phyloP scores from a whole-genome alignment of 192 early-diverging fungal genomes.

The Mortierella hygrophila region DNA sequence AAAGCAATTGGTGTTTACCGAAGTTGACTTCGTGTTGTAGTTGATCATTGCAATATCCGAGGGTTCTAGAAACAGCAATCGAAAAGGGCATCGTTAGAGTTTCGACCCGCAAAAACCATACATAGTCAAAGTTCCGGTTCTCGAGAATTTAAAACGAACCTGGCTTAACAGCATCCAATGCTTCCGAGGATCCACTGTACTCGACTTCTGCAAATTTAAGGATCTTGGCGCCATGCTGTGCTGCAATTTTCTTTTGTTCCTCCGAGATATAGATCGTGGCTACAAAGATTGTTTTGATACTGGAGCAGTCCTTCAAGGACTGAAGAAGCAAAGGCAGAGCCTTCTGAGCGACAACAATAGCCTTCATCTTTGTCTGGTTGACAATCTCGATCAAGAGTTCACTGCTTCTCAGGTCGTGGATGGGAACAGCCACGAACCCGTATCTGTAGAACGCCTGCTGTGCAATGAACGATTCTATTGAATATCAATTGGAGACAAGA shows the following conservation, averaged over 20 bases:
- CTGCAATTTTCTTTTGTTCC: constrained; percentile 26
- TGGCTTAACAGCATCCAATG: constrained; percentile 32
- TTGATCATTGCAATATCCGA: constrained; percentile 52
- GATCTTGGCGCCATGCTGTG: constrained; percentile 22
- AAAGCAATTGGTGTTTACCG: constrained; percentile 8
- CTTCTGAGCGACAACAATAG: constrained; percentile 41
- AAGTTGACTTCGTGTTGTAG: constrained; percentile 46
- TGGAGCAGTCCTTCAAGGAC: constrained; percentile 31
- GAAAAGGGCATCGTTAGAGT: background rate
- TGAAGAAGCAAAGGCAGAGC: constrained; percentile 28
- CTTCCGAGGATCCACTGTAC: constrained; percentile 17
- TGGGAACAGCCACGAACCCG: constrained; percentile 51
- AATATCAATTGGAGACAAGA: background rate
- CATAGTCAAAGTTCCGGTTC: too few species aligned
- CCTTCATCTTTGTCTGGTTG: constrained; percentile 55
- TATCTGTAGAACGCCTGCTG: constrained; percentile 54
- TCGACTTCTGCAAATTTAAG: constrained; percentile 34
- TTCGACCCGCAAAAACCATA: background rate
- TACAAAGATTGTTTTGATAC: constrained; percentile 43
- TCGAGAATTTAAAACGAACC: background rate
- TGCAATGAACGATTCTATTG: constrained; percentile 47
- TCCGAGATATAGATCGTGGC: constrained; percentile 29
- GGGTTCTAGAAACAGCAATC: constrained; percentile 11
- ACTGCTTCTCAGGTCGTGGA: constrained; percentile 40
- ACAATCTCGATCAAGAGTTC: constrained; percentile 41